Percentiles rank a stretch among this genome's conserved stretches.
Evolutionary conservation across 345 rosid genomes (phyloP).

Genomic region (Angophora floribunda): DNA sequence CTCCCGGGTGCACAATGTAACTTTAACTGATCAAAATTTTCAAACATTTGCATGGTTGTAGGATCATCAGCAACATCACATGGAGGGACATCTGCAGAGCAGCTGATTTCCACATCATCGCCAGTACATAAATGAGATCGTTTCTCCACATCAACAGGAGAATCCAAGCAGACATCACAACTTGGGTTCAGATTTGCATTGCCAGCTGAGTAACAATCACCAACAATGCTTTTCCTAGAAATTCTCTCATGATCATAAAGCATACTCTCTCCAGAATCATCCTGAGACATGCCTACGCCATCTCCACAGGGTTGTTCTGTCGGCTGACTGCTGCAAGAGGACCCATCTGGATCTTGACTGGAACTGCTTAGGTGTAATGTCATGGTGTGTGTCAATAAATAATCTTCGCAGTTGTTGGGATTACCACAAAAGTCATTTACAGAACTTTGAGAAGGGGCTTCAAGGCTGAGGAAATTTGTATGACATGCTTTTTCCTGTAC

Average conservation of each 20-base stretch:
- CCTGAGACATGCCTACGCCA: neutral
- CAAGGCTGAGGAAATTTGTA: neutral
- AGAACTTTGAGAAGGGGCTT: neutral
- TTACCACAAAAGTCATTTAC: neutral
- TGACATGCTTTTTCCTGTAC: neutral
- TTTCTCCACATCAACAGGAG: slow-evolving; percentile 13
- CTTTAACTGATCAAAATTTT: slow-evolving; percentile 7
- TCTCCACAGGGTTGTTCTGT: neutral
- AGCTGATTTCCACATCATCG: slow-evolving; percentile 9
- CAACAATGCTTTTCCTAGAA: slow-evolving; percentile 8
- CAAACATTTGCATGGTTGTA: slow-evolving; percentile 1
- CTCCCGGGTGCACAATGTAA: slow-evolving; percentile 35
- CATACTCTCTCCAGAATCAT: slow-evolving; percentile 5
- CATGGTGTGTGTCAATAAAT: neutral
- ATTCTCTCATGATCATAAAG: slow-evolving; percentile 11
- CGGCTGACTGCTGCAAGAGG: neutral
- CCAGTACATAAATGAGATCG: neutral
- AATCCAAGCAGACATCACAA: slow-evolving; percentile 3
- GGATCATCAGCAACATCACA: slow-evolving; percentile 4
- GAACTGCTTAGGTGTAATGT: neutral
- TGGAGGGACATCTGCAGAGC: slow-evolving; percentile 2
- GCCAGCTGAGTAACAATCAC: slow-evolving; percentile 3
- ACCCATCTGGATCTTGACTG: neutral
- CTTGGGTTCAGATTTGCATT: slow-evolving; percentile 2
- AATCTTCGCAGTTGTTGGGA: neutral